phyloP scores from a whole-genome alignment of 1,284 basidiomycete species.

The Puccinia brachypodii region DNA sequence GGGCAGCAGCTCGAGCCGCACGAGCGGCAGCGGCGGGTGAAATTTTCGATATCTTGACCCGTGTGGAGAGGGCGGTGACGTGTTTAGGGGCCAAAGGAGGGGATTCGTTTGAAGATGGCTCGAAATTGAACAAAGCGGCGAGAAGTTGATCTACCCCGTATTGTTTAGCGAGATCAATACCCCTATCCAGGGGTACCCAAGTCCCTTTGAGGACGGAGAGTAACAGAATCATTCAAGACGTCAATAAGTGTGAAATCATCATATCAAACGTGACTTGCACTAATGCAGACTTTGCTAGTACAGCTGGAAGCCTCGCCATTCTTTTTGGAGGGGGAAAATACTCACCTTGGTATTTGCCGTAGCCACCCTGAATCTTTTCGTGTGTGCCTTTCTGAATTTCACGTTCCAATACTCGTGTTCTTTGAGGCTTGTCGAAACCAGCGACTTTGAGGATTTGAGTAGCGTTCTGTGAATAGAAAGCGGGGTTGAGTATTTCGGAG shows the following conservation, averaged over 20 bases:
- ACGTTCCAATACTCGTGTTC: constrained; percentile 92
- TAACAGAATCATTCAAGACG: background rate
- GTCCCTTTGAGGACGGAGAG: constrained; percentile 67
- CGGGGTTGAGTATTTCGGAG: background rate
- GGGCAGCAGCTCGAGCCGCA: constrained; percentile 30
- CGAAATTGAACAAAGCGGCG: constrained; percentile 93
- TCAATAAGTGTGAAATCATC: constrained; percentile 1
- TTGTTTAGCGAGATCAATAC: constrained; percentile 80
- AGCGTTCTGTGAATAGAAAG: constrained; percentile 68
- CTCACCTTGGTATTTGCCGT: constrained; percentile 98
- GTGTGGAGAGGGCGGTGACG: constrained; percentile 68
- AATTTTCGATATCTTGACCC: constrained; percentile 59
- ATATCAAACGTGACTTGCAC: background rate
- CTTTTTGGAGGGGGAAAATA: background rate
- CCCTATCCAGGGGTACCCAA: constrained; percentile 95
- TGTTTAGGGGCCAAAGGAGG: constrained; percentile 97
- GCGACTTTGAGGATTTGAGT: constrained; percentile 99
- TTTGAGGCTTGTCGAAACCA: constrained; percentile 97
- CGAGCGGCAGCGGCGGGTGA: constrained; percentile 54
- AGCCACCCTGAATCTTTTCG: constrained; percentile 99
- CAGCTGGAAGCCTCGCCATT: background rate
- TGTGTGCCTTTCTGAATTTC: constrained; percentile 99
- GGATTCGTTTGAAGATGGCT: constrained; percentile 78
- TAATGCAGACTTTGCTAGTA: background rate
- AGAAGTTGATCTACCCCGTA: constrained; percentile 87